These are phyloP conservation scores for Globisporangium megalacanthum DNA, from an alignment of 352 stramenopile species.

Conservation along the genomic window DNA sequence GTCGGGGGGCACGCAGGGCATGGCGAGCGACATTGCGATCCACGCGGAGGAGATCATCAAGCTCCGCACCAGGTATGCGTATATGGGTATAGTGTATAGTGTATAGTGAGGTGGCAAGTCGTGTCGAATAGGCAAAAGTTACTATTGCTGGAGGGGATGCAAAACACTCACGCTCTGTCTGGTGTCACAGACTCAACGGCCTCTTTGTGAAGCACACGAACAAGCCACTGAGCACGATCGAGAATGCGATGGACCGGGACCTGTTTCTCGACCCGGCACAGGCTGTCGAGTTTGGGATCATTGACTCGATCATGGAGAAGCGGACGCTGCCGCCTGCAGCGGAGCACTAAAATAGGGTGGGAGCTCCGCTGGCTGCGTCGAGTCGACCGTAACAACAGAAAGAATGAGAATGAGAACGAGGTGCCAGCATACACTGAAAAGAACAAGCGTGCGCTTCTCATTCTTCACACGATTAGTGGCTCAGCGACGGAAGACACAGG, in stretches of 20 bases:
- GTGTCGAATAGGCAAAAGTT: too few relatives aligned
- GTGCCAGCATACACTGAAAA: neutral
- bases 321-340: constrained; percentile 18
- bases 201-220: constrained; percentile 69
- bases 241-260: constrained; percentile 85
- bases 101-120: too few relatives aligned
- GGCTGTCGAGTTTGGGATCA: constrained; percentile 77
- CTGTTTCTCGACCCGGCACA: constrained; percentile 79
- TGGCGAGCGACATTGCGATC: constrained; percentile 98
- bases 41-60: constrained; percentile 98
- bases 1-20: constrained; percentile 93
- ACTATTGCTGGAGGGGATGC: too few relatives aligned
- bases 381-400: neutral
- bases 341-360: constrained; percentile 3
- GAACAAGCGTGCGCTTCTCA: neutral
- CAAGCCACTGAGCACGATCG: constrained; percentile 71
- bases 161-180: too few relatives aligned
- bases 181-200: constrained; percentile 49
- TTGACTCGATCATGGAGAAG: constrained; percentile 78
- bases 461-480: too few relatives aligned
- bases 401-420: neutral
- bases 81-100: too few relatives aligned
- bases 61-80: constrained; percentile 51
- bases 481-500: too few relatives aligned
- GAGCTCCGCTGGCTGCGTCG: too few relatives aligned